These are phyloP conservation scores for Boletus rubescentipes DNA, from an alignment of 768 basidiomycete genomes.

Conservation along the genomic window DNA sequence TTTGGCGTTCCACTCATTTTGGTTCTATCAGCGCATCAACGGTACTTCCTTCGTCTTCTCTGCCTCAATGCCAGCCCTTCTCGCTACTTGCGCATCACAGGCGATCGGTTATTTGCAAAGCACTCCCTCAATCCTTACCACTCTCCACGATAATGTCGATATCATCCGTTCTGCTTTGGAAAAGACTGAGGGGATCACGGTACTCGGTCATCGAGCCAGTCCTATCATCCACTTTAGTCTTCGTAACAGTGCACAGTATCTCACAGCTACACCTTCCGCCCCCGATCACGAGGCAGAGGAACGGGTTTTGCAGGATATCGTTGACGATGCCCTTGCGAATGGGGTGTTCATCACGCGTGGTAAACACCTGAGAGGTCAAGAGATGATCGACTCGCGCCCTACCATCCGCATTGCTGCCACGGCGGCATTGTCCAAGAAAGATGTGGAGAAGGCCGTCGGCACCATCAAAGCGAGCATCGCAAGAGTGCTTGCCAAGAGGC, in stretches of 20 bases:
- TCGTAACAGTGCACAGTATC: slow-evolving; percentile 33
- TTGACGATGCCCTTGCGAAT: slow-evolving; percentile 79
- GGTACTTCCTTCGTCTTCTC: slow-evolving; percentile 95
- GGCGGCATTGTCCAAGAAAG: slow-evolving; percentile 81
- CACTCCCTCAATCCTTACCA: slow-evolving; percentile 70
- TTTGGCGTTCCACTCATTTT: neutral
- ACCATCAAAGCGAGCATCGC: slow-evolving; percentile 71
- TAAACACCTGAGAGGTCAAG: slow-evolving; percentile 80
- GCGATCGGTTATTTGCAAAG: slow-evolving; percentile 77
- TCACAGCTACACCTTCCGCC: slow-evolving; percentile 21
- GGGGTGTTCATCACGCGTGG: slow-evolving; percentile 87
- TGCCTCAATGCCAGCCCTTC: slow-evolving; percentile 87
- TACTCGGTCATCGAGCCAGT: slow-evolving; percentile 84
- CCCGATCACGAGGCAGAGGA: slow-evolving; percentile 72
- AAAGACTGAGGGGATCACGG: slow-evolving; percentile 72
- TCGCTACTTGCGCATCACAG: slow-evolving; percentile 85
- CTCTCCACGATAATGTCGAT: slow-evolving; percentile 79
- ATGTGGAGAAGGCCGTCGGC: slow-evolving; percentile 83
- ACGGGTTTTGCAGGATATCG: slow-evolving; percentile 81
- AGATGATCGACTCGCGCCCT: slow-evolving; percentile 76
- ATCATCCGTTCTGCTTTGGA: slow-evolving; percentile 80
- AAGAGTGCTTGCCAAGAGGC: slow-evolving; percentile 68
- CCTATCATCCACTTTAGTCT: slow-evolving; percentile 87
- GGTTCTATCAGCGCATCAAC: slow-evolving; percentile 77
- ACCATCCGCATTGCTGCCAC: slow-evolving; percentile 83